A percentile compares a stretch with the other conserved stretches of the same genome.
Evolutionary conservation across 371 early-diverging fungal genomes (phyloP).

Genomic region (Circinella minor): DNA sequence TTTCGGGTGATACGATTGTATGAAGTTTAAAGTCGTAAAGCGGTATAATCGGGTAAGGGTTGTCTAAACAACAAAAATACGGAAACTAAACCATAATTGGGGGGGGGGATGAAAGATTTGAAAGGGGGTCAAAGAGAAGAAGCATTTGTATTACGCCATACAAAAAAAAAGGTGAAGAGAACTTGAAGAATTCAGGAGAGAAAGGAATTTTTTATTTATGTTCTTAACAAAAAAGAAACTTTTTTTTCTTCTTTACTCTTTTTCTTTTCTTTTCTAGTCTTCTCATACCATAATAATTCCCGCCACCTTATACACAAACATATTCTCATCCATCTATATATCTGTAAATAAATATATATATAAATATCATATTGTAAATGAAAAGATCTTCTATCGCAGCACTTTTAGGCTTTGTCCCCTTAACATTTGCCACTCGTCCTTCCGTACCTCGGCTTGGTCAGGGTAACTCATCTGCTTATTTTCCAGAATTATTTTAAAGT

Average conservation of each 20-base stretch:
- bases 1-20: no score
- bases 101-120: no score
- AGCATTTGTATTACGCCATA: neutral
- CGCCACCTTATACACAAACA: no score
- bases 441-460: neutral
- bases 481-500: neutral
- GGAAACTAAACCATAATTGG: no score
- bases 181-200: conserved; percentile 4
- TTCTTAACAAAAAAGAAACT: neutral
- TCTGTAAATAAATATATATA: neutral
- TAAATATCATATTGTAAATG: neutral
- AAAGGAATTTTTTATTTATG: neutral
- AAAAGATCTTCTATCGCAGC: neutral
- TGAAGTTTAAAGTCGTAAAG: no score
- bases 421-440: neutral
- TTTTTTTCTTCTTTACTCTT: neutral
- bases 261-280: neutral
- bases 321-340: neutral
- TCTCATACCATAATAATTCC: neutral
- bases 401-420: neutral
- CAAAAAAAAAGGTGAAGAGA: neutral
- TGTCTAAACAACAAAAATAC: no score
- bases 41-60: no score
- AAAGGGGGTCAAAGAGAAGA: no score
- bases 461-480: neutral